Conservation (phyloP, 2,329 filamentous ascomycete species). For the Ophiostoma pallidulum region DNA sequence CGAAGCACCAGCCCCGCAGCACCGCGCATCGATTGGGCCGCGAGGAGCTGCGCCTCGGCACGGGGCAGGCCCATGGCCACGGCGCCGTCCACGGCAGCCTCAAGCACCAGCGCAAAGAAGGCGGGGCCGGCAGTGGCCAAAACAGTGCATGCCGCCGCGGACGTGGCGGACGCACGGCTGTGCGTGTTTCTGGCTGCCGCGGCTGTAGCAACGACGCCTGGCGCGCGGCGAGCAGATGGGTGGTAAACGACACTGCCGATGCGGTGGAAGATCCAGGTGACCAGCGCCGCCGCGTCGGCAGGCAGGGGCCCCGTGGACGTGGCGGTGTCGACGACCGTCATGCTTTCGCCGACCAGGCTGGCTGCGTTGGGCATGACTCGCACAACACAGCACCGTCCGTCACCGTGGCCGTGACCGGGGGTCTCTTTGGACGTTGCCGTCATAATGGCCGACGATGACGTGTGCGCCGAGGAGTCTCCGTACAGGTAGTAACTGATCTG, state of each 20-base stretch:
- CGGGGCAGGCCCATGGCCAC: slow-evolving; percentile 71
- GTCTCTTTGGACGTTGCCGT: not conserved
- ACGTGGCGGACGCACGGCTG: slow-evolving; percentile 26
- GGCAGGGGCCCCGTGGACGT: slow-evolving; percentile 39
- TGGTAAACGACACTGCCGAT: slow-evolving; percentile 51
- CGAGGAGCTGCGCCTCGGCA: slow-evolving; percentile 65
- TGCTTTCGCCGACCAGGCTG: slow-evolving; percentile 65
- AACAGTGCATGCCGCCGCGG: slow-evolving; percentile 63
- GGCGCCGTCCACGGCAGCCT: slow-evolving; percentile 66
- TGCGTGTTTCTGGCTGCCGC: too few relatives aligned
- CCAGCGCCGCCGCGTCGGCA: slow-evolving; percentile 42
- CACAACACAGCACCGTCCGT: slow-evolving; percentile 54
- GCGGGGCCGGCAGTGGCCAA: slow-evolving; percentile 67
- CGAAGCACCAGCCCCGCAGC: slow-evolving; percentile 58
- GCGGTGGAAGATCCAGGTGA: slow-evolving; percentile 67
- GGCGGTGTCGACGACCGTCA: slow-evolving; percentile 66
- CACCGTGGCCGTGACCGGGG: slow-evolving; percentile 20
- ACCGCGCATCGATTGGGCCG: slow-evolving; percentile 68
- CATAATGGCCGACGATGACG: not conserved
- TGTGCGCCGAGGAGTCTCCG: slow-evolving; percentile 34
- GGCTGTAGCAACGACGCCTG: slow-evolving; percentile 43
- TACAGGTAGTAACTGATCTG: slow-evolving; percentile 60
- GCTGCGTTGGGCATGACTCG: slow-evolving; percentile 82
- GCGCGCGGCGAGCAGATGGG: not conserved
- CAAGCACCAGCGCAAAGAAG: slow-evolving; percentile 66